Percentiles rank a stretch among this genome's conserved stretches.
Evolutionary conservation across 345 rosid genomes (phyloP).

Genomic region (Syzygium grande): DNA sequence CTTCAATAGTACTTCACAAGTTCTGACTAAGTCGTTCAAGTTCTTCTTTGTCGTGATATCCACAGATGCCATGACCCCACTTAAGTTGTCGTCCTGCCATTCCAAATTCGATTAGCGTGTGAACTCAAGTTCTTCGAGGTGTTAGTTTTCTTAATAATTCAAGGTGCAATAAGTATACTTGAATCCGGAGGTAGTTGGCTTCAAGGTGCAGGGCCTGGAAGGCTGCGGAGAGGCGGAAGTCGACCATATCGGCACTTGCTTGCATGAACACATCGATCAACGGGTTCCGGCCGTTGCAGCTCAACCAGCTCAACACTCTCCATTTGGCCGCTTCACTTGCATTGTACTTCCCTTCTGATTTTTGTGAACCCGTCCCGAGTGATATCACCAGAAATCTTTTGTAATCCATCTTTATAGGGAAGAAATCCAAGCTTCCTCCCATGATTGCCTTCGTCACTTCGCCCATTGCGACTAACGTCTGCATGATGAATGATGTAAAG

Average conservation of each 20-base stretch:
- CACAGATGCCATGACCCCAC: conserved; percentile 6
- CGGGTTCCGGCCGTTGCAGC: neutral
- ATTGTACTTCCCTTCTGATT: conserved; percentile 5
- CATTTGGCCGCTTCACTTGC: conserved; percentile 20
- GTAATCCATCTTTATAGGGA: conserved; percentile 4
- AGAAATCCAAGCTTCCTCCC: conserved; percentile 2
- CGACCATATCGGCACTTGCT: conserved; percentile 20
- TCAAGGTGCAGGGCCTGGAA: conserved; percentile 15
- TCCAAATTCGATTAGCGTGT: neutral
- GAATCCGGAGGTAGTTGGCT: conserved; percentile 16
- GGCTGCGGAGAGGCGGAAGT: conserved; percentile 11
- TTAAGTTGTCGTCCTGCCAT: conserved; percentile 15
- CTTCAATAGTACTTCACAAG: conserved; percentile 22
- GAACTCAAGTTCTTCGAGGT: conserved; percentile 5
- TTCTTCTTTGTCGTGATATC: conserved; percentile 21
- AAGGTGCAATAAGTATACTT: conserved; percentile 1
- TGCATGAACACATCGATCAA: conserved; percentile 12
- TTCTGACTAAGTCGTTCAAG: conserved; percentile 12
- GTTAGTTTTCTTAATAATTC: conserved; percentile 1
- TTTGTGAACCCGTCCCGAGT: conserved; percentile 14
- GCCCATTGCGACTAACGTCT: conserved; percentile 13
- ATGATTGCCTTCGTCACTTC: conserved; percentile 12
- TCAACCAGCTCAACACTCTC: conserved; percentile 22
- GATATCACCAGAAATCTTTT: conserved; percentile 12
- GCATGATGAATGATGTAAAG: neutral